phyloP scores from a whole-genome alignment of 352 stramenopile genomes.

The Pythium sukuiense region DNA sequence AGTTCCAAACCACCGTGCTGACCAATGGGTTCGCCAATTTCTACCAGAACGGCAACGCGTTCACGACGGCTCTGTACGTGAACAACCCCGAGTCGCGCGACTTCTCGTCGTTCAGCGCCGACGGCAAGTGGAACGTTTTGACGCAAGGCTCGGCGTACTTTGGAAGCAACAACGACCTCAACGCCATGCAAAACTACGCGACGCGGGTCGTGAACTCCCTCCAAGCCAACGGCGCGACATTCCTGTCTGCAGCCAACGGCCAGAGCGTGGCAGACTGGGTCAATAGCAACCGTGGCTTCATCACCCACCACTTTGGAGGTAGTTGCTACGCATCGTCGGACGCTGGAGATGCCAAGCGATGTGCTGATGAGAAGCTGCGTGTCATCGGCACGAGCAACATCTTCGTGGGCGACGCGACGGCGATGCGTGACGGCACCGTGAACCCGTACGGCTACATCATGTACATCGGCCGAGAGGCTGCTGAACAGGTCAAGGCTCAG shows the following conservation, averaged over 20 bases:
- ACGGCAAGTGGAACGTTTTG: conserved; percentile 39
- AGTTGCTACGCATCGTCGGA: conserved; percentile 67
- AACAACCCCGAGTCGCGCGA: conserved; percentile 68
- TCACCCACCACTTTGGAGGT: conserved; percentile 68
- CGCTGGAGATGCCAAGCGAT: conserved; percentile 42
- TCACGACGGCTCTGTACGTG: conserved; percentile 52
- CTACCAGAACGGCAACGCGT: conserved; percentile 29
- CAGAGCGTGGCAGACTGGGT: conserved; percentile 45
- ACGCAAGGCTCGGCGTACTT: conserved; percentile 42
- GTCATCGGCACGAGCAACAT: conserved; percentile 74
- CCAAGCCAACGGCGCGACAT: conserved; percentile 42
- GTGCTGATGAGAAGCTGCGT: conserved; percentile 57
- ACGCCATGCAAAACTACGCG: conserved; percentile 55
- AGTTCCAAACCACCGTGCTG: conserved; percentile 67
- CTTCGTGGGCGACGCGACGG: conserved; percentile 50
- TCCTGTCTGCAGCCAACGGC: conserved; percentile 37
- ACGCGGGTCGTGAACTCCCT: conserved; percentile 40
- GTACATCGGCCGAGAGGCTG: conserved; percentile 63
- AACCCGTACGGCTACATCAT: conserved; percentile 82
- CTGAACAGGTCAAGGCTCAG: conserved; percentile 38
- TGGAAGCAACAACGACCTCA: conserved; percentile 44
- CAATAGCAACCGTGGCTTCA: conserved; percentile 21
- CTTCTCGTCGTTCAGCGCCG: conserved; percentile 37
- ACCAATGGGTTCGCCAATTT: conserved; percentile 45
- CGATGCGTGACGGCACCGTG: conserved; percentile 52